Base-by-base conservation (phyloP, 495 filamentous ascomycete genomes). In the Trichoderma asperelloides region DNA sequence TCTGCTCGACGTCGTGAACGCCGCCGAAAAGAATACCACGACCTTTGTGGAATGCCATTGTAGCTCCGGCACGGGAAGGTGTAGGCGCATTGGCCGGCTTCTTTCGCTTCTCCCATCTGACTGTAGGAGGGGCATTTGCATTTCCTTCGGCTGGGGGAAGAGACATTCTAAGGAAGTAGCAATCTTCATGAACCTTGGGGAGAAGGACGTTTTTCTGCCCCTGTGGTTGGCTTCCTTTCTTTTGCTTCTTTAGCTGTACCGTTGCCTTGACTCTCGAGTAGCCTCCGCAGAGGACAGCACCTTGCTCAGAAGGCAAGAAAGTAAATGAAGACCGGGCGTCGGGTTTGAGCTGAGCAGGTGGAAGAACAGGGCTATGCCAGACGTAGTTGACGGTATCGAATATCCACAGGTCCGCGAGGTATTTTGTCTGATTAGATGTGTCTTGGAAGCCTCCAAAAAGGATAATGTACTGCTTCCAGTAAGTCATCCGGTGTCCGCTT, bases 401-500 rank as follows among this genome's bases (percentile, higher is more conserved):
- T 7, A 85, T 69, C 86, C 86, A 88, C 45, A 87, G 74, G 70
- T 92, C 89, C 3, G 80, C 78, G 1, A 98, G 82, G 74, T 98
- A 98, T 71, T 92, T 95, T 7, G 95, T 97, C 73, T 91, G 88
- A 71, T 94, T 89, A 11, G 91, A 91, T 18, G 94, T 97, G 74
- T 98, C 95, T 77, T 98, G 95, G 75, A 98, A 98, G 12, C 95
- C 75, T 45, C 75, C 77, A 41, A 79, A 78, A 27, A 79, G 67
- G 67, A 76, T 74, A 41, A 79, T 75, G 67, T 78, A 82, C 51
- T 83, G 76, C 81, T 97, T 97, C 81, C 84, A 97, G 70, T 91
- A 93, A 16, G 93, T 95, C 90, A 98, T 95, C 68, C 95, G 85
- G 77, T 98, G 95, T 2, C 95, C 95, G 72, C 90, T 94, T 69